Base-by-base conservation (phyloP, 2,329 filamentous ascomycete species). In the Aspergillus sp. region DNA sequence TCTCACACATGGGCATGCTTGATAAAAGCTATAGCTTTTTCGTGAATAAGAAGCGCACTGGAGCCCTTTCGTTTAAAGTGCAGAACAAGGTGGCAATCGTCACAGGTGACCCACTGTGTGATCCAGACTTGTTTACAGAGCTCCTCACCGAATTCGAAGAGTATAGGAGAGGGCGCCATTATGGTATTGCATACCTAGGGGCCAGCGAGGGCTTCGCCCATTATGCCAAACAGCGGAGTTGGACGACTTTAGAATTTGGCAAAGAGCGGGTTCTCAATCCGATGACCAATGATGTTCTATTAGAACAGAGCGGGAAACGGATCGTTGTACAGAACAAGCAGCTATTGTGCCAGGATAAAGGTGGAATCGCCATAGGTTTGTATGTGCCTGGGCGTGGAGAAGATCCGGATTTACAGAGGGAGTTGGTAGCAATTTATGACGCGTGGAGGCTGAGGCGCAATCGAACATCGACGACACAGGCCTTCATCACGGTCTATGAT, bases 1-100 rank as follows among this genome's bases (percentile, higher is more conserved):
- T 69, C 1, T 68, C 68, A 5, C 66, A 71, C 43, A 71, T 70
- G 68, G 67, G 66, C 2, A 60, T 72, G n/a, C 59, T 70, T 1
- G 69, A 72, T 36, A 60, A 51, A 6, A 68, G 62, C 38, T 71
- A 71, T 43, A 58, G 50, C 5, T 66, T 71, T 46, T 72, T 70
- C 44, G 53, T 71, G 11, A 70, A 65, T 39, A 55, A 58, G 33
- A 45, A 54, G 9, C 51, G 50, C 10, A 61, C 61, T 6, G 68
- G 56, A 6, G 68, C 61, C 0, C 49, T 71, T 1, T 68, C 61
- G 30, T 71, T 64, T 54, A 71, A 70, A 43, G 44, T 66, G 1
- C 60, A 64, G 27, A 61, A 64, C 40, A 47, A 58, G 1, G 58
- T 70, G 4, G 66, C 66, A 8, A 55, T 71, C 26, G 60, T 72